Conservation (phyloP, 257 asterid genomes). For the Avicennia marina region DNA sequence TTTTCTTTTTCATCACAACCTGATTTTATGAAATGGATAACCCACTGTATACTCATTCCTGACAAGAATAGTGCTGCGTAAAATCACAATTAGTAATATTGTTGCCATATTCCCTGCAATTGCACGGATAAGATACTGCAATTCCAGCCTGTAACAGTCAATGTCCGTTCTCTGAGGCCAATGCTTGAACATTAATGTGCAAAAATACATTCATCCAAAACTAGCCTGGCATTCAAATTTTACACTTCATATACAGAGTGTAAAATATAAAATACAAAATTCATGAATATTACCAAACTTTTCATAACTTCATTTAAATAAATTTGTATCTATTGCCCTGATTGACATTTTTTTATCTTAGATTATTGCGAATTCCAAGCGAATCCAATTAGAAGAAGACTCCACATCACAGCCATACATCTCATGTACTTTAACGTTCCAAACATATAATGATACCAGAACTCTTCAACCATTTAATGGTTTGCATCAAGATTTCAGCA, state of each 20-base stretch:
- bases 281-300: neutral
- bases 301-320: neutral
- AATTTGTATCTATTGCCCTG: slow-evolving; percentile 7
- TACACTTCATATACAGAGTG: too few relatives aligned
- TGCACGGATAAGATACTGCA: too few relatives aligned
- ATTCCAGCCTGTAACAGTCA: too few relatives aligned
- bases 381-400: neutral
- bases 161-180: slow-evolving; percentile 5
- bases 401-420: neutral
- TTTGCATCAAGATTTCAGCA: neutral
- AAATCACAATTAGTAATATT: neutral
- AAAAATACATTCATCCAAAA: too few relatives aligned
- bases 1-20: too few relatives aligned
- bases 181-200: neutral
- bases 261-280: neutral
- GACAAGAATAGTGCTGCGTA: neutral
- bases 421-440: neutral
- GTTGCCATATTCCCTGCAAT: too few relatives aligned
- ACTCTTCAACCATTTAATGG: neutral
- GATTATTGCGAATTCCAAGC: neutral
- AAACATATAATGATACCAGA: neutral
- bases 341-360: neutral
- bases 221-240: neutral
- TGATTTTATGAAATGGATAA: too few relatives aligned
- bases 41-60: neutral